A percentile compares a stretch with the other conserved stretches of the same genome.
Evolutionary conservation across 495 filamentous ascomycete species (phyloP).

Genomic region (Penicillium egyptiacum): DNA sequence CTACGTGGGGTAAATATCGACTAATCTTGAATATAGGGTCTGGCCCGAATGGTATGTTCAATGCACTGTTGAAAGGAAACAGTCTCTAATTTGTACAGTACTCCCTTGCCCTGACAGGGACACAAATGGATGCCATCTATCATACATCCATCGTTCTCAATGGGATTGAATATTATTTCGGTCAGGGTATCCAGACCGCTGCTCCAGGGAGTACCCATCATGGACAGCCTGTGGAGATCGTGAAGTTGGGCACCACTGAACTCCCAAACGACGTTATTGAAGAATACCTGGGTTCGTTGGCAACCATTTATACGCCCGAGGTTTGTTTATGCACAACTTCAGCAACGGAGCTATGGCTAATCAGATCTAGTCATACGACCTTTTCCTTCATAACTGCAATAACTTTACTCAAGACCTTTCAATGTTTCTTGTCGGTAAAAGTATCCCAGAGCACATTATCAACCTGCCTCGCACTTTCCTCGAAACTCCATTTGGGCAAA

Average conservation of each 20-base stretch:
- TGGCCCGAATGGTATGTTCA: conserved; percentile 48
- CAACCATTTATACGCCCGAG: conserved; percentile 78
- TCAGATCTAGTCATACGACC: conserved; percentile 69
- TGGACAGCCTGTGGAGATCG: conserved; percentile 75
- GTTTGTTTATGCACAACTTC: conserved; percentile 38
- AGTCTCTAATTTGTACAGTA: conserved; percentile 34
- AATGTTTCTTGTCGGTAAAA: conserved; percentile 85
- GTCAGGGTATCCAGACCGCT: conserved; percentile 76
- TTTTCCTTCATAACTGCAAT: conserved; percentile 94
- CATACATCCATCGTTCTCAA: conserved; percentile 85
- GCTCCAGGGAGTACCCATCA: conserved; percentile 79
- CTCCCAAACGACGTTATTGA: conserved; percentile 80
- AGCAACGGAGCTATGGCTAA: neutral
- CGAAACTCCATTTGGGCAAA: conserved; percentile 86
- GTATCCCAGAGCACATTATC: conserved; percentile 86
- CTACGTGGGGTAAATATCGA: neutral
- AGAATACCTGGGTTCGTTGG: conserved; percentile 85
- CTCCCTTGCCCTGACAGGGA: conserved; percentile 54
- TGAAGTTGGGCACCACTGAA: conserved; percentile 72
- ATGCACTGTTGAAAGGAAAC: neutral
- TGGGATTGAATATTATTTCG: conserved; percentile 74
- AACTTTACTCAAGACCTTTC: conserved; percentile 95
- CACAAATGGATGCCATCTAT: conserved; percentile 85
- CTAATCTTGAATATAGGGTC: conserved; percentile 25
- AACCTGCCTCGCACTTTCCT: conserved; percentile 84